These are phyloP conservation scores for Hymenoscyphus scutula DNA, from an alignment of 2,329 filamentous ascomycete genomes.

Conservation along the genomic window DNA sequence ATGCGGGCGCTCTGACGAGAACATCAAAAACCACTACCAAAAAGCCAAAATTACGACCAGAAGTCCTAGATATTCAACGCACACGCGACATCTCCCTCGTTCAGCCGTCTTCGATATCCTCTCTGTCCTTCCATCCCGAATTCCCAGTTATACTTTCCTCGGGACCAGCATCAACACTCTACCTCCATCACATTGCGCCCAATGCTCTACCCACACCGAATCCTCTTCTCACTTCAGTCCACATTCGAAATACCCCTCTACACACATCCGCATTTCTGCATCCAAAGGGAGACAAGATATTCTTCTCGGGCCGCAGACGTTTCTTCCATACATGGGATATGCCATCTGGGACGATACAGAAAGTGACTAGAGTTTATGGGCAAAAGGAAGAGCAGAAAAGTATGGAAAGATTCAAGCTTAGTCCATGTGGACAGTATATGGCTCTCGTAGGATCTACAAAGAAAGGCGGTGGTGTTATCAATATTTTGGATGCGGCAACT, in stretches of 20 bases:
- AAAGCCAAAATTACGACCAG: conserved; percentile 74
- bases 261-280: conserved; percentile 78
- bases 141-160: conserved; percentile 88
- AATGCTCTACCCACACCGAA: conserved; percentile 75
- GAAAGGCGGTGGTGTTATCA: conserved; percentile 86
- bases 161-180: conserved; percentile 79
- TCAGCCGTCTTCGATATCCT: conserved; percentile 77
- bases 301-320: conserved; percentile 81
- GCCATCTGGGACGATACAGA: conserved; percentile 75
- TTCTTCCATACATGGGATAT: conserved; percentile 97
- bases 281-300: conserved; percentile 71
- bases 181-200: conserved; percentile 83
- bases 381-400: conserved; percentile 78
- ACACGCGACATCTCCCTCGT: conserved; percentile 79
- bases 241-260: conserved; percentile 80
- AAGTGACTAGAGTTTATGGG: conserved; percentile 72
- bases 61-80: conserved; percentile 86
- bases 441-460: conserved; percentile 74
- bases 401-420: conserved; percentile 89
- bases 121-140: conserved; percentile 83
- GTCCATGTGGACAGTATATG: conserved; percentile 83
- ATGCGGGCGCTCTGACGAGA: conserved; percentile 62
- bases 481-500: conserved; percentile 74
- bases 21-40: conserved; percentile 48
- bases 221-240: conserved; percentile 84